phyloP scores from a whole-genome alignment of 129 eudicot genomes.

The Escallonia rubra region DNA sequence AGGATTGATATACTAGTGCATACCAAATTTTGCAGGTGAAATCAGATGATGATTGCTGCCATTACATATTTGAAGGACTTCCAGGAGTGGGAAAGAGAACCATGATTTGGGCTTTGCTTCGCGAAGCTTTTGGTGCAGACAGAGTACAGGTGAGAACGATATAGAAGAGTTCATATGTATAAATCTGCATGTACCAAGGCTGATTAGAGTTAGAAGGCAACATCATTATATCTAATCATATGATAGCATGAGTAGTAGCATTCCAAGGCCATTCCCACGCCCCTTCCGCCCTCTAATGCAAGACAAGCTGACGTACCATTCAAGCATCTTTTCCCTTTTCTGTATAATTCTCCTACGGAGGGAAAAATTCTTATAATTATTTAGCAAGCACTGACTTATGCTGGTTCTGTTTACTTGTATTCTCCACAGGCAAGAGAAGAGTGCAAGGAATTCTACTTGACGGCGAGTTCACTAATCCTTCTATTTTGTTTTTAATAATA shows the following conservation, averaged over 20 bases:
- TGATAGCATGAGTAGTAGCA: background rate
- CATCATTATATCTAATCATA: too few species aligned
- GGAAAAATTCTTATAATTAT: too few species aligned
- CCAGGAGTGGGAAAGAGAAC: slow-evolving; percentile 90
- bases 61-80: slow-evolving; percentile 76
- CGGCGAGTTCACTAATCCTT: slow-evolving; percentile 32
- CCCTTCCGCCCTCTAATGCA: too few species aligned
- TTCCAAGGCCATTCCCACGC: too few species aligned
- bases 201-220: background rate
- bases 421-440: slow-evolving; percentile 58
- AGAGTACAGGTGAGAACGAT: slow-evolving; percentile 47
- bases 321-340: too few species aligned
- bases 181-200: background rate
- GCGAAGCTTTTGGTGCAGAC: slow-evolving; percentile 50
- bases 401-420: background rate
- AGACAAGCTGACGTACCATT: too few species aligned
- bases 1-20: too few species aligned
- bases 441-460: slow-evolving; percentile 53
- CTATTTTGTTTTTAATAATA: too few species aligned
- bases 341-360: too few species aligned
- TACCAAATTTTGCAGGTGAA: slow-evolving; percentile 26
- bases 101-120: slow-evolving; percentile 82
- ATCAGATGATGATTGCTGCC: slow-evolving; percentile 33
- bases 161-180: background rate
- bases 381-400: slow-evolving; percentile 1